Base-by-base conservation (phyloP, 805 yeast species). In the Lipomyces mesembrius region DNA sequence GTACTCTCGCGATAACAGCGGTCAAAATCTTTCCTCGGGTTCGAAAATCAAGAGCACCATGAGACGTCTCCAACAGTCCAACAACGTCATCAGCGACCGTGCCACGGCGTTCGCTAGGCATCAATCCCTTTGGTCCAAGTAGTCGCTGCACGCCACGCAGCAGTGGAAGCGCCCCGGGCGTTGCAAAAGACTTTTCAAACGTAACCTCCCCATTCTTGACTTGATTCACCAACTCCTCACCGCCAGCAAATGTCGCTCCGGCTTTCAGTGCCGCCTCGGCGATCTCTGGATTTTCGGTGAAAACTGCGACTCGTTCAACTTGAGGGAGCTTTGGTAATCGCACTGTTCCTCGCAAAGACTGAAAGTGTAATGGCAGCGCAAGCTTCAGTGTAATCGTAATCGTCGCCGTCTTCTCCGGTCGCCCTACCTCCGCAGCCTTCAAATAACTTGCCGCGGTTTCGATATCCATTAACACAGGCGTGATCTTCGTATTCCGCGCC, bases 341-440 rank as follows among this genome's bases (percentile, higher is more conserved):
- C 27, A 92, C 84, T 3, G 87, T 82, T 14, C 98, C 98, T 37
- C 81, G 80, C 62, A 93, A 78, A 32, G 91, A 90, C 46, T 88
- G 86, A 27, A 90, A 87, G 72, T 97, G 97, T 75, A 85, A 87
- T 67, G 89, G 94, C 25, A 88, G 86, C 11, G 88, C 83, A 37
- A 92, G 82, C 20, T 85, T 80, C 20, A 91, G 83, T 62, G 88
- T 85, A 63, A 90, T 78, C 20, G 90, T 81, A 53, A 94, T 81
- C 29, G 93, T 88, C 27, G 94, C 87, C 72, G 87, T 87, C n/a
- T 83, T 79, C 3, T 83, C 80, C 2, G 94, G 86, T 75, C 90
- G 86, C 4, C 99, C 98, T 4, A 92, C 96, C 77, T 92, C 97
- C 4, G 92, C 86, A 0, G 98, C 97, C 70, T 97, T 83, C 64